Percentiles rank a stretch among this genome's conserved stretches.
Evolutionary conservation across 129 eudicot genomes (phyloP).

Genomic region (Arctium minus): DNA sequence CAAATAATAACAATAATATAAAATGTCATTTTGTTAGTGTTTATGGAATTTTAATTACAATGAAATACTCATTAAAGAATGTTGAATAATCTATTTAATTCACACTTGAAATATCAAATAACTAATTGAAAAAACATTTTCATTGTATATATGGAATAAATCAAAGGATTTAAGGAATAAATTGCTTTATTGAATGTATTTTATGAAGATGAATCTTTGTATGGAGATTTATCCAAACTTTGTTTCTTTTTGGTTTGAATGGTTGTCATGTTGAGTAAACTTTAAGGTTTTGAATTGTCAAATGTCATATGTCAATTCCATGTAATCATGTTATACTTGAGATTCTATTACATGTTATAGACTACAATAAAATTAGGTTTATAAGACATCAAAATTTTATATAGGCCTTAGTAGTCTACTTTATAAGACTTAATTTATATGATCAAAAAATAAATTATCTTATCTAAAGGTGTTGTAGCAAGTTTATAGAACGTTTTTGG

Average conservation of each 20-base stretch:
- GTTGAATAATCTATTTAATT: not conserved
- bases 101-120: not conserved
- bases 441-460: too few species aligned
- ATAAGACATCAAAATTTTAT: too few species aligned
- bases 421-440: too few species aligned
- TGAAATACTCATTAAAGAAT: not conserved
- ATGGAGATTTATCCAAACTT: conserved; percentile 20
- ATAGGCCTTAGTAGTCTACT: too few species aligned
- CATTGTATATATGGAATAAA: not conserved
- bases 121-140: not conserved
- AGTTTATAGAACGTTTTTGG: too few species aligned
- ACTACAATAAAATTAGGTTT: too few species aligned
- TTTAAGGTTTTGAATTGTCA: conserved; percentile 40
- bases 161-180: not conserved
- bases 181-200: not conserved
- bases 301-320: conserved; percentile 27
- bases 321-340: conserved; percentile 9
- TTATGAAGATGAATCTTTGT: conserved; percentile 11
- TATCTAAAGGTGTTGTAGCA: too few species aligned
- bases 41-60: not conserved
- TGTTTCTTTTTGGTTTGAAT: conserved; percentile 31
- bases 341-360: not conserved
- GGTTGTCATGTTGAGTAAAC: conserved; percentile 39
- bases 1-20: not conserved
- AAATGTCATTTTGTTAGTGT: not conserved